Base-by-base conservation (phyloP, 768 basidiomycete genomes). In the Amanita pseudoporphyria region DNA sequence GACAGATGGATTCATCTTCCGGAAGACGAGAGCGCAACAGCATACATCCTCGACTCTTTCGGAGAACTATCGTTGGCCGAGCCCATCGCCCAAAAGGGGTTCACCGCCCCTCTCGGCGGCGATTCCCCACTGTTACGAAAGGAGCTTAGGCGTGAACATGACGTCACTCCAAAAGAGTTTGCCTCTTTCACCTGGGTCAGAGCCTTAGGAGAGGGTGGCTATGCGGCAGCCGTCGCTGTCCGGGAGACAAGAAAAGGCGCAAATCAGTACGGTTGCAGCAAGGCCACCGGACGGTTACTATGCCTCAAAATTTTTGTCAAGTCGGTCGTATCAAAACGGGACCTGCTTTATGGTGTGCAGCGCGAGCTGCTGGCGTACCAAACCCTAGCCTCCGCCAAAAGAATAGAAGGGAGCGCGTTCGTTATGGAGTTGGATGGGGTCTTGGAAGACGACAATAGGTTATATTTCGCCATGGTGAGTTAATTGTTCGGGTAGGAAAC, bases 401-500 rank as follows among this genome's bases (percentile, higher is more conserved):
- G 52, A 5, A 14, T 48, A 44, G 56, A 51, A 12, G 69, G 66
- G 24, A 57, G 52, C 5, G 58, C 54, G 1, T 74, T 69, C 49
- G 57, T 73, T 21, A 74, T 73, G 56, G 57, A 65, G 36, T 40
- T 71, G 42, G 66, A 67, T 41, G 68, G 64, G 14, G 61, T 64
- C 0, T 58, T 74, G 32, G 65, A 66, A 43, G 63, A 68, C 16
- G 49, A 43, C 2, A 22, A 45, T 18, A 42, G 45, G 0, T 42
- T 71, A 30, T 66, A 61, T 52, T 70, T 74, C 13, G 65, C 60
- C 3, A 72, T 74, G 71, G 71, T 68, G 50, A 52, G 66, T 56
- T 1, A 22, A 18, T 26, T 33, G 9, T 21, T 14, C 14, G 9
- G 9, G 32, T 18, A 31, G 16, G 40, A 5, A 36, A 18, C 12